Conservation (phyloP, 225 moss, liverwort and hornwort species). For the Anthoceros angustus region DNA sequence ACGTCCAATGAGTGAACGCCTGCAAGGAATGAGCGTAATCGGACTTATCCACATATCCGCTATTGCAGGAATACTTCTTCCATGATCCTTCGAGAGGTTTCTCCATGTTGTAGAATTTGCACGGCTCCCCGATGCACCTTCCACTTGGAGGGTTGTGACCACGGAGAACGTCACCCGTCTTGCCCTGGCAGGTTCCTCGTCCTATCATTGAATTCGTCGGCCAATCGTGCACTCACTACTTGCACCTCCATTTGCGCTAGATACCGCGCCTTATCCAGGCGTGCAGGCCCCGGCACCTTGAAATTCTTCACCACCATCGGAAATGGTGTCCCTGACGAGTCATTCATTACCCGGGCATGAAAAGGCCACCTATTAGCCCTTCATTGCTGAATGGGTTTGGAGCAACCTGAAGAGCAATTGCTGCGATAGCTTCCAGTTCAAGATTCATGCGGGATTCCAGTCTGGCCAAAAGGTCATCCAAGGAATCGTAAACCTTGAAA, state of each 20-base stretch:
- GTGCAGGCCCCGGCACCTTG: slow-evolving; percentile 35
- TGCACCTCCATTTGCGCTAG: neutral
- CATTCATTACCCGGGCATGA: slow-evolving; percentile 40
- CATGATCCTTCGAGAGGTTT: neutral
- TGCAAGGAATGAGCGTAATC: neutral
- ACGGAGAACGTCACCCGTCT: neutral
- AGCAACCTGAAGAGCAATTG: slow-evolving; percentile 62
- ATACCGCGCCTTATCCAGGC: slow-evolving; percentile 18
- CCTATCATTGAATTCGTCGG: neutral
- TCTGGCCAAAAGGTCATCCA: slow-evolving; percentile 55
- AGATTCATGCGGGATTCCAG: slow-evolving; percentile 55
- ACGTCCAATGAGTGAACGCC: neutral
- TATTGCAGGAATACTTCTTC: neutral
- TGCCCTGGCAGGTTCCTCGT: neutral
- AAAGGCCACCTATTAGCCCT: slow-evolving; percentile 85
- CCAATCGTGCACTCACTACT: neutral
- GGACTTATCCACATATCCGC: neutral
- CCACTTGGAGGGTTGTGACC: neutral
- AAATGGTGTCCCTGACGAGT: slow-evolving; percentile 28
- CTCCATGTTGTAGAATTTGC: neutral
- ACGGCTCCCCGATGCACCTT: neutral
- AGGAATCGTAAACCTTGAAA: slow-evolving; percentile 53
- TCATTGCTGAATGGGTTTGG: slow-evolving; percentile 74
- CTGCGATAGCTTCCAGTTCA: slow-evolving; percentile 61
- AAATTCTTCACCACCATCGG: neutral